Evolutionary conservation across 2,329 filamentous ascomycete genomes (phyloP), one percentile per base, ranked within the genome.

Genomic region (Botrytis medusae): DNA sequence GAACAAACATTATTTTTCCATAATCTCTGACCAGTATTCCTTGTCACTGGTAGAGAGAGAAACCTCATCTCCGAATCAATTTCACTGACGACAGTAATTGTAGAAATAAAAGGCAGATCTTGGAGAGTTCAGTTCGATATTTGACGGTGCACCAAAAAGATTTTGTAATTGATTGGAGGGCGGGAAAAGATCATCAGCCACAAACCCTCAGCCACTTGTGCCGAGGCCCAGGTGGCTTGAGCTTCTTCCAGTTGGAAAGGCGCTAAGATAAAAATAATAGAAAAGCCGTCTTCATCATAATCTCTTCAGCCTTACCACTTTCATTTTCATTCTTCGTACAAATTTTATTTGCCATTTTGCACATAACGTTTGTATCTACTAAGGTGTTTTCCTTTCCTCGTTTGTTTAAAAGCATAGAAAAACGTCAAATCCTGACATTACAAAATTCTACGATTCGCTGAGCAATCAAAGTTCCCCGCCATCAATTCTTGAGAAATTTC

Each of bases 1-100:
- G 57, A 60, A 72, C 71, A 68, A 40, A 60, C 63, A 42, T 72
- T 68, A 16, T n/a, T 61, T 42, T 69, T 72, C 71, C 71, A 72
- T 60, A 72, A 46, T 29, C 42, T 60, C 42, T 51, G 71, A 16
- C 51, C 32, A 25, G 40, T 69, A 20, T 44, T 68, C 29, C 71
- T 68, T 68, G 40, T 51, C 71, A 51, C n/a, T 48, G 63, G n/a
- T 20, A 61, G 37, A 40, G 51, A 40, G 9, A 42, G 44, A 46
- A 69, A 20, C 51, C 63, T 72, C 71, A 72, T 72, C 18, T 72
- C 40, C 25, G 20, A 68, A 14, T 72, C 18, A 7, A 34, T 25
- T 25, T 42, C 16, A 60, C 16, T 46, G 12, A 40, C n/a, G 61
- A 32, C 12, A 40, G 48, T 16, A 57, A 25, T n/a, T 2, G 18